These are phyloP conservation scores for Verticillium klebahnii DNA, from an alignment of 2,329 filamentous ascomycete species.

Conservation along the genomic window DNA sequence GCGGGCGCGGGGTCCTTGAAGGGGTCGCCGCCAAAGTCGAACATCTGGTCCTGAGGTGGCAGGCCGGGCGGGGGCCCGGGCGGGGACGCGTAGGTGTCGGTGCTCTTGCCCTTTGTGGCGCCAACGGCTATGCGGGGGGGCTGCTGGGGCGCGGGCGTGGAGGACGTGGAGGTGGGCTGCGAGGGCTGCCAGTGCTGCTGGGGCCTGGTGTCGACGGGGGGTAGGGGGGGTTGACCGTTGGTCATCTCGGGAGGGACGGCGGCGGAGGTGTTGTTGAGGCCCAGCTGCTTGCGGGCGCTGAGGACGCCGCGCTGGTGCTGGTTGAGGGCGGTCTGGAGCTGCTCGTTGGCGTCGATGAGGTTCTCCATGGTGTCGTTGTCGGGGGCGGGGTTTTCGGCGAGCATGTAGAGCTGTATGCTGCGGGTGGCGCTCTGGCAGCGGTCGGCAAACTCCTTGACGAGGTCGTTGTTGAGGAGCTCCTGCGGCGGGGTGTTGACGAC, in stretches of 20 bases:
- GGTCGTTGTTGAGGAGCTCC: slow-evolving; percentile 77
- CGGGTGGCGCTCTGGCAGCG: slow-evolving; percentile 77
- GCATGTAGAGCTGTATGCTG: slow-evolving; percentile 83
- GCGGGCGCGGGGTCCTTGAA: slow-evolving; percentile 18
- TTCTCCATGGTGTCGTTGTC: slow-evolving; percentile 94
- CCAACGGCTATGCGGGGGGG: slow-evolving; percentile 5
- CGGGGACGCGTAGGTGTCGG: slow-evolving; percentile 13
- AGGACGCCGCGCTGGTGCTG: slow-evolving; percentile 78
- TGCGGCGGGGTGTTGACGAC: slow-evolving; percentile 76
- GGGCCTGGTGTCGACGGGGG: slow-evolving; percentile 21
- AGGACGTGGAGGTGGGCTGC: slow-evolving; percentile 11
- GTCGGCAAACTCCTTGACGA: slow-evolving; percentile 87
- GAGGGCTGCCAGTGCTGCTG: slow-evolving; percentile 16
- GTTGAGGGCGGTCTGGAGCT: slow-evolving; percentile 75
- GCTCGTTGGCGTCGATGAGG: slow-evolving; percentile 91
- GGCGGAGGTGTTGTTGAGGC: slow-evolving; percentile 27
- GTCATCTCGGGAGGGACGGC: slow-evolving; percentile 13
- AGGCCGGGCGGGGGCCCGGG: slow-evolving; percentile 9
- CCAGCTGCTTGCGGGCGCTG: slow-evolving; percentile 53
- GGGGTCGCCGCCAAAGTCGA: slow-evolving; percentile 13
- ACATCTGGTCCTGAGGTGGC: slow-evolving; percentile 27
- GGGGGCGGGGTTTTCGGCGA: slow-evolving; percentile 69
- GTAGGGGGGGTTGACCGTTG: slow-evolving; percentile 20
- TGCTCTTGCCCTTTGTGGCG: slow-evolving; percentile 21
- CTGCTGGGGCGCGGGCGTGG: slow-evolving; percentile 5